Conservation (phyloP, 495 filamentous ascomycete species). For the Penicillium cosmopolitanum region DNA sequence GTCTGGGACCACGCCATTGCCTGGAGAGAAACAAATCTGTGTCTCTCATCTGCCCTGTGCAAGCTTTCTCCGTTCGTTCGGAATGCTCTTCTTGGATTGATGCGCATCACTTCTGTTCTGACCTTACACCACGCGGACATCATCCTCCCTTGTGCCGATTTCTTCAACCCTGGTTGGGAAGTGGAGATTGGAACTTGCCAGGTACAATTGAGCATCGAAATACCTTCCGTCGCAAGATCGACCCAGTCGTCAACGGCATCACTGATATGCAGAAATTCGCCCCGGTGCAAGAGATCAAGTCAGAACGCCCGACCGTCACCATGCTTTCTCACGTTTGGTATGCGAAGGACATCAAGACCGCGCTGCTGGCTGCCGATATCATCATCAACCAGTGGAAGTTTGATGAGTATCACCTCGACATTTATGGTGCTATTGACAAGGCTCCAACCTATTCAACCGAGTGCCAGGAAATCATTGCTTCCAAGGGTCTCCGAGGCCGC, state of each 20-base stretch:
- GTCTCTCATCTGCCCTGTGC: constrained; percentile 62
- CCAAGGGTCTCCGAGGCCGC: constrained; percentile 56
- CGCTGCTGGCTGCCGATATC: constrained; percentile 64
- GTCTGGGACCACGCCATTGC: constrained; percentile 73
- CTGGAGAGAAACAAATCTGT: constrained; percentile 66
- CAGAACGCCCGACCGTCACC: constrained; percentile 61
- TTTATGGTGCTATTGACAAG: constrained; percentile 66
- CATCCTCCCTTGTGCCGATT: constrained; percentile 65
- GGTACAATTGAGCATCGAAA: constrained; percentile 60
- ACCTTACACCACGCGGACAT: constrained; percentile 68
- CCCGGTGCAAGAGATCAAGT: constrained; percentile 60
- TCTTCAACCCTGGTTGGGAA: constrained; percentile 73
- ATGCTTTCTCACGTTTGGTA: constrained; percentile 70
- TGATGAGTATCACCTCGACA: constrained; percentile 63
- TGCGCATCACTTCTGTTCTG: constrained; percentile 62
- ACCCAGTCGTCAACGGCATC: constrained; percentile 71
- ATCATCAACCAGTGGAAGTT: constrained; percentile 71
- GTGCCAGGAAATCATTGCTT: constrained; percentile 64
- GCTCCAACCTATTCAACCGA: constrained; percentile 62
- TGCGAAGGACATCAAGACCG: constrained; percentile 68
- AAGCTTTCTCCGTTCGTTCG: constrained; percentile 61
- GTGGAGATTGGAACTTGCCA: constrained; percentile 65
- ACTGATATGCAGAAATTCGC: constrained; percentile 66
- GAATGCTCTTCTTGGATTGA: constrained; percentile 57
- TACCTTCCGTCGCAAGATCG: constrained; percentile 63